Evolutionary conservation across 1,284 basidiomycete species (phyloP).

Genomic region (Marasmius oreades): DNA sequence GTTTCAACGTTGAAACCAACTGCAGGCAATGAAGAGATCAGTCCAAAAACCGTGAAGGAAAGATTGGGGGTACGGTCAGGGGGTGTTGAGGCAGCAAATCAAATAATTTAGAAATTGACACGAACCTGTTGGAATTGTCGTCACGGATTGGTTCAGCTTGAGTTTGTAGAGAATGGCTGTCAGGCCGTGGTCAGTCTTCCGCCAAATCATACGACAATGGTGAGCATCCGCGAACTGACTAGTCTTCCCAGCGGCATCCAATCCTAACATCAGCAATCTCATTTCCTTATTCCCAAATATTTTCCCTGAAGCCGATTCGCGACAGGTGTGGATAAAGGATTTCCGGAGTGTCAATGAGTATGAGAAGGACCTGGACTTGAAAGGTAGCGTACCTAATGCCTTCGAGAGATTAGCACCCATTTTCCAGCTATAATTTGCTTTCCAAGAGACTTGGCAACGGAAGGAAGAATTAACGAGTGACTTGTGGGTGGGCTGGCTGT

Average conservation of each 20-base stretch:
- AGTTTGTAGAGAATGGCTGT: constrained; percentile 98
- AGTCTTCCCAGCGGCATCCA: constrained; percentile 96
- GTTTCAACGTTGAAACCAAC: constrained; percentile 99
- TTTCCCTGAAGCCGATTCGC: constrained; percentile 62
- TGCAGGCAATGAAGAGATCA: constrained; percentile 24
- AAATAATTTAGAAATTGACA: constrained; percentile 16
- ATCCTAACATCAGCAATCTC: constrained; percentile 88
- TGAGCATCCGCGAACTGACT: constrained; percentile 50
- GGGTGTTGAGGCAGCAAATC: constrained; percentile 7
- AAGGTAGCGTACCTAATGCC: constrained; percentile 51
- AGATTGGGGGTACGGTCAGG: constrained; percentile 11
- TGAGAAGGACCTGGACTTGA: constrained; percentile 7
- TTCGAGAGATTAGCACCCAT: constrained; percentile 82
- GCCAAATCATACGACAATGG: neutral
- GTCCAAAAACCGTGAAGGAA: constrained; percentile 4
- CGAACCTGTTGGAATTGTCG: constrained; percentile 96
- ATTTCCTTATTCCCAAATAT: constrained; percentile 99
- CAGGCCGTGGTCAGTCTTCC: neutral
- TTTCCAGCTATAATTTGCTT: constrained; percentile 20
- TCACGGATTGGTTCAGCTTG: constrained; percentile 98
- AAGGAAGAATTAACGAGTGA: constrained; percentile 39
- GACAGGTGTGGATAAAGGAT: constrained; percentile 9
- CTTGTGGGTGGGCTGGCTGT: constrained; percentile 26
- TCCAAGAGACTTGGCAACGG: constrained; percentile 16
- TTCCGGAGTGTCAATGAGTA: neutral